Evolutionary conservation across 768 basidiomycete genomes (phyloP).

Genomic region (Podaxis sp.): DNA sequence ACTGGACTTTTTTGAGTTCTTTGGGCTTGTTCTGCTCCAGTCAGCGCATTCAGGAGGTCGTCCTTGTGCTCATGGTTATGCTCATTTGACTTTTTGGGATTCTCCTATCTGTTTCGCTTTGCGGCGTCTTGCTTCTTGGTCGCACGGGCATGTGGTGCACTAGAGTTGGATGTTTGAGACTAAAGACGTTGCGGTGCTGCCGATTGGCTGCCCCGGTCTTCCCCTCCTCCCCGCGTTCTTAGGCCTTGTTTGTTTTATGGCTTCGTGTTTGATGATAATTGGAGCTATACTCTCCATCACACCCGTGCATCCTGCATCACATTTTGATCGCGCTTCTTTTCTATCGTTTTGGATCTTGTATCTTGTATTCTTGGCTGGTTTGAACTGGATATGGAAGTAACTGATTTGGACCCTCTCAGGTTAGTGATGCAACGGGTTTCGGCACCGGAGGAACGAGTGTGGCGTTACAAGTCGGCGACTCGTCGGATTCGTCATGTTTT

Average conservation of each 20-base stretch:
- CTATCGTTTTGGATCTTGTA: background rate
- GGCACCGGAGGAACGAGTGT: slow-evolving; percentile 76
- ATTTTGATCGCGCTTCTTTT: background rate
- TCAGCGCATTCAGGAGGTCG: background rate
- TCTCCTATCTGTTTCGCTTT: background rate
- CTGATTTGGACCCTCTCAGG: slow-evolving; percentile 20
- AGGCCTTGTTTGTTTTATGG: background rate
- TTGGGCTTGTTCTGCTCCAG: background rate
- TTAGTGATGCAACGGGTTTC: slow-evolving; percentile 42
- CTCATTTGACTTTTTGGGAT: background rate
- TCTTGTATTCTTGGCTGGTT: background rate
- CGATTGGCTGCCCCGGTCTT: background rate
- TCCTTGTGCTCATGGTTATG: background rate
- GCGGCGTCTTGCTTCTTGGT: background rate
- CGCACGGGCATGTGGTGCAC: background rate
- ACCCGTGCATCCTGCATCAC: background rate
- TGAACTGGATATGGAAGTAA: background rate
- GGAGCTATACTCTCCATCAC: background rate
- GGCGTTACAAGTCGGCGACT: slow-evolving; percentile 51
- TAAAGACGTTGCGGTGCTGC: background rate
- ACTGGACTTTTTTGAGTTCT: background rate
- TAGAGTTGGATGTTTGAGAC: background rate
- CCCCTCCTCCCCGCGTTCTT: background rate
- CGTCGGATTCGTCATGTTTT: slow-evolving; percentile 59
- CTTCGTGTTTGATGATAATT: background rate